Base-by-base conservation (phyloP, 192 early-diverging fungal genomes). In the Endogone sp. region DNA sequence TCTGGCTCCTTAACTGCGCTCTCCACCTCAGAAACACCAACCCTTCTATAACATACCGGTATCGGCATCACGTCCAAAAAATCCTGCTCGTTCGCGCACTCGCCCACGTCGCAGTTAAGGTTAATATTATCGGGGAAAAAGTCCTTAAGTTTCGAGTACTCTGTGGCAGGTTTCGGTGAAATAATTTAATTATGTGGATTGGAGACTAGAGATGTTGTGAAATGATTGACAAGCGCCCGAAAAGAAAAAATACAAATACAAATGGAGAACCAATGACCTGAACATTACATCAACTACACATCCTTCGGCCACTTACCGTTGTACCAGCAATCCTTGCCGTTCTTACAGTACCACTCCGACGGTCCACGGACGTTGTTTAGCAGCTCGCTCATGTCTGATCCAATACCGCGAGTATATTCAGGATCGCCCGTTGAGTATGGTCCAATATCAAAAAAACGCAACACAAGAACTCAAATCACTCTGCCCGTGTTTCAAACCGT, bases 71-170 rank as follows among this genome's bases (percentile, higher is more conserved):
- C 70, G 21, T 76, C 75, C 25, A 71, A 54, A 56, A 65, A 76
- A 54, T 76, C 75, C 37, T 76, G 75, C 29, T 76, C 75, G 61
- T 71, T 76, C 26, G 67, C 75, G 68, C 95, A 96, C 72, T 95
- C 93, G 21, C 95, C 93, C 49, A 89, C 89, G 63, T 82, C 71
- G 61, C 95, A 96, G 25, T 78, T 72, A 65, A 96, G 79, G 28
- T 85, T 81, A 66, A 96, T 94, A 28, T 76, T 76, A 64, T 76
- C 75, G 10, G 75, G 75, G 54, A 76, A 76, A 9, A 76, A 70
- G 37, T 56, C 57, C 20, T 71, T 69, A 29, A 76, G 67, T 25
- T 70, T 76, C 26, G 75, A 76, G 49, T 76, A 76, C 65, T 76
- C 75, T 76, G 62, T 29, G 23, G 21, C n/a, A 10, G 22, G 44